Percentiles rank a stretch among this genome's conserved stretches.
These are phyloP conservation scores for Leishmania guyanensis DNA, from an alignment of 208 protist genomes.

Conservation along the genomic window DNA sequence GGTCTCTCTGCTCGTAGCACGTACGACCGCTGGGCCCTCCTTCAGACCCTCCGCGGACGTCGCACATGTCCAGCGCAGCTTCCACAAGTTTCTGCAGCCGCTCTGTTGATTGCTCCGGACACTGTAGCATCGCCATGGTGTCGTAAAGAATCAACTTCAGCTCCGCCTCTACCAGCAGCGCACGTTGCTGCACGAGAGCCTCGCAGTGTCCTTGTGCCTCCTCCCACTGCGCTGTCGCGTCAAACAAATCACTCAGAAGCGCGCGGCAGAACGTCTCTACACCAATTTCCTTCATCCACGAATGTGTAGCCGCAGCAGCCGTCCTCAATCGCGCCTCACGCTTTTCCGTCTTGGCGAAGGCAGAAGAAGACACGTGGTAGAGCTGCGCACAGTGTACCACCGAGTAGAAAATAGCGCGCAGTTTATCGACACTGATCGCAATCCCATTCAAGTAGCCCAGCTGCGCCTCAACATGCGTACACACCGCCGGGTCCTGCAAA, in stretches of 20 bases:
- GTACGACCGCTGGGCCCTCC: neutral
- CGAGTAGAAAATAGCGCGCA: constrained; percentile 41
- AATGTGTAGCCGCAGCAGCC: neutral
- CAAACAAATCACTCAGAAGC: constrained; percentile 41
- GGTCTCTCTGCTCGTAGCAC: neutral
- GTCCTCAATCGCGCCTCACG: constrained; percentile 1
- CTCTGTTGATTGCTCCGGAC: constrained; percentile 9
- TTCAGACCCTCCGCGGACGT: neutral
- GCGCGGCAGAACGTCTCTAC: constrained; percentile 30
- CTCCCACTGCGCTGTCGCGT: constrained; percentile 27
- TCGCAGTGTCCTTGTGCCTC: constrained; percentile 4
- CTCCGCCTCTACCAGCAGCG: constrained; percentile 34
- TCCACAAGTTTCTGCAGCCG: constrained; percentile 29
- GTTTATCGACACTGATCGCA: constrained; percentile 25
- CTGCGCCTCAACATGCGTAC: neutral
- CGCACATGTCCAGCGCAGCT: constrained; percentile 29
- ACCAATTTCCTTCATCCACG: constrained; percentile 31
- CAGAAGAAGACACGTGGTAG: constrained; percentile 21
- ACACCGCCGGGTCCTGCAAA: neutral
- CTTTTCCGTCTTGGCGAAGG: constrained; percentile 35
- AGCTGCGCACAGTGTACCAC: constrained; percentile 44
- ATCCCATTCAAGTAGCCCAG: constrained; percentile 4
- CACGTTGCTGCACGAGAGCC: constrained; percentile 11
- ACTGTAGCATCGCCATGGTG: constrained; percentile 18
- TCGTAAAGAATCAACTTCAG: constrained; percentile 41